Conservation (phyloP, 306 rosid genomes). For the Psophocarpus tetragonolobus region DNA sequence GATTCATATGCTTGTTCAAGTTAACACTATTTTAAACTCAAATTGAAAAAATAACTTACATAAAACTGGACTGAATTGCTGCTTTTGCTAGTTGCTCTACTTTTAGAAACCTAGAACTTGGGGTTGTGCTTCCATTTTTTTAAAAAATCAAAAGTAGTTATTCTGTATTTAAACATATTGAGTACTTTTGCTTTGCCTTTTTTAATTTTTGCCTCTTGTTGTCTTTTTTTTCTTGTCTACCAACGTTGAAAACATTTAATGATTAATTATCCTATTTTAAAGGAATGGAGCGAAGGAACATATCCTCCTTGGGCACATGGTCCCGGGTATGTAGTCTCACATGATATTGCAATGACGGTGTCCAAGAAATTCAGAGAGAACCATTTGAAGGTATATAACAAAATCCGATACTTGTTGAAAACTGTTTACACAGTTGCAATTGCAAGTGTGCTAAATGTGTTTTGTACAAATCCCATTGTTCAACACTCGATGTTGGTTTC, state of each 20-base stretch:
- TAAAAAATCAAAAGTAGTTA: neutral
- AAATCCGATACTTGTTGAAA: neutral
- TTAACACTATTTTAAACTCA: slow-evolving; percentile 14
- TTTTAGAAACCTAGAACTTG: neutral
- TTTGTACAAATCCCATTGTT: neutral
- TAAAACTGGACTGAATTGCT: neutral
- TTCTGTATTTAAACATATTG: neutral
- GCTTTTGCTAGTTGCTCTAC: neutral
- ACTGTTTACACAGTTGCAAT: neutral
- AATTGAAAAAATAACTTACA: neutral
- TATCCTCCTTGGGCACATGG: slow-evolving; percentile 99
- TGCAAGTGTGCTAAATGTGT: neutral
- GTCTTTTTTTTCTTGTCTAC: neutral
- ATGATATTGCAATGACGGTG: slow-evolving; percentile 77
- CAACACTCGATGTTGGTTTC: too few species aligned
- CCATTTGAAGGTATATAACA: slow-evolving; percentile 67
- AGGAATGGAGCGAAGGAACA: slow-evolving; percentile 88
- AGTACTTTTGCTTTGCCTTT: neutral
- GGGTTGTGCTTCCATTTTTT: neutral
- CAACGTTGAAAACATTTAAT: neutral
- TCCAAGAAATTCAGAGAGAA: slow-evolving; percentile 61
- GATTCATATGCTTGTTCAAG: slow-evolving; percentile 10
- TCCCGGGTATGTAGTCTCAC: slow-evolving; percentile 92
- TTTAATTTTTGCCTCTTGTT: neutral
- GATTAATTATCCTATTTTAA: slow-evolving; percentile 32